Evolutionary conservation across 2,329 filamentous ascomycete genomes (phyloP).

Genomic region (Aspergillus sp.): DNA sequence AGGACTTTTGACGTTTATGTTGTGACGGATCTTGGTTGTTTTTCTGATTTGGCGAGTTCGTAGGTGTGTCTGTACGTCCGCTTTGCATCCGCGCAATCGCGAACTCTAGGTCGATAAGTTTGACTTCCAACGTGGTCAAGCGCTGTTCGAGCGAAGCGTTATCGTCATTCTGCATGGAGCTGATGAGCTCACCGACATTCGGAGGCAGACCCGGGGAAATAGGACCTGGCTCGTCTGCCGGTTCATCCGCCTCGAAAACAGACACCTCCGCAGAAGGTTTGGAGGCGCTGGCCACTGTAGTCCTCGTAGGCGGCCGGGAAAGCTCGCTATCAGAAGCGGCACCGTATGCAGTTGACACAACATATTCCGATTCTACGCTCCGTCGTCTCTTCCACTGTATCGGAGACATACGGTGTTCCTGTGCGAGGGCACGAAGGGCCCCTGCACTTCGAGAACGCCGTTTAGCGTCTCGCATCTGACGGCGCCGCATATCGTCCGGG

Average conservation of each 20-base stretch:
- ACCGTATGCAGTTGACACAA: conserved; percentile 35
- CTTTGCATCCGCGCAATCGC: conserved; percentile 50
- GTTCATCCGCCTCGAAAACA: conserved; percentile 18
- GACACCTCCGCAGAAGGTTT: conserved; percentile 23
- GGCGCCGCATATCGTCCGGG: conserved; percentile 20
- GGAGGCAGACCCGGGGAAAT: conserved; percentile 23
- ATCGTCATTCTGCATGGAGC: conserved; percentile 41
- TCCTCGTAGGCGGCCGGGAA: conserved; percentile 27
- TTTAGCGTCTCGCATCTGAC: conserved; percentile 31
- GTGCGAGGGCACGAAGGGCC: conserved; percentile 37
- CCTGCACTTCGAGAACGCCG: conserved; percentile 48
- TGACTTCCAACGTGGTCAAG: conserved; percentile 51
- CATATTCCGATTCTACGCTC: conserved; percentile 39
- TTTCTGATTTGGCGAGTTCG: conserved; percentile 16
- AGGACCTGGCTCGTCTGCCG: conserved; percentile 16
- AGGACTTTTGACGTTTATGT: conserved; percentile 19
- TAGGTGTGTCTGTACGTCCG: conserved; percentile 23
- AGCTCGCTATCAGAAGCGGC: conserved; percentile 28
- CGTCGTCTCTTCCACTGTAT: conserved; percentile 45
- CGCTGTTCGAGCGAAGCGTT: conserved; percentile 45
- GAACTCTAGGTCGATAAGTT: conserved; percentile 52
- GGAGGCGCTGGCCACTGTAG: conserved; percentile 29
- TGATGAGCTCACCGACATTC: conserved; percentile 40
- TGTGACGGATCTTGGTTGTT: conserved; percentile 15
- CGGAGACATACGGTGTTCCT: conserved; percentile 39